Base-by-base conservation (phyloP, 192 early-diverging fungal genomes). In the Coemansia sp. region DNA sequence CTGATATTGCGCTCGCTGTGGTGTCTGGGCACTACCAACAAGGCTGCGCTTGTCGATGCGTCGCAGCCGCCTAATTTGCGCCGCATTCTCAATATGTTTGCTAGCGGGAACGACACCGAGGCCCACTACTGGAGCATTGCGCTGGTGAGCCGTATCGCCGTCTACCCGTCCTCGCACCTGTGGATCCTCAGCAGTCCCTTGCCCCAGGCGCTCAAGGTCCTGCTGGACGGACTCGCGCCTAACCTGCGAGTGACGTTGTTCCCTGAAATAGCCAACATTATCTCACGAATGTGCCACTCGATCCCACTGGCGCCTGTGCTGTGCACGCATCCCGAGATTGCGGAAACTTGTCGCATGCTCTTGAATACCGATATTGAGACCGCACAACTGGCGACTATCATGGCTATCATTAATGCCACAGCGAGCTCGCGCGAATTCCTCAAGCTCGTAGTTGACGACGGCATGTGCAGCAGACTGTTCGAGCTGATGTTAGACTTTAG, bases 1-100 rank as follows among this genome's bases (percentile, higher is more conserved):
- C 74, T 76, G 59, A 76, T 85, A 8, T 42, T 85, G 72, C 77
- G 82, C 11, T 70, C 82, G 38, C 78, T 85, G 49, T 79, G 74
- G 78, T 72, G 70, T 20, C 72, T 85, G 74, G 62, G 73, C 42
- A 44, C 67, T 1, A 66, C 67, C 13, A 66, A 43, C 60, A 29
- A 34, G n/a, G 16, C 61, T 1, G 73, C 74, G 29, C 49, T 73
- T 36, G 33, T 51, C 5, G 76, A 71, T 13, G 33, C 72, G 24
- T 60, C 81, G 27, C 61, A 70, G 66, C 81, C 81, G 33, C 41
- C 46, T 4, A 76, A 68, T 33, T 66, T 85, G 71, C 82, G 78
- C 8, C 77, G 82, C 15, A 49, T 85, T 15, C 78, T 85, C 38
- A 57, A 49, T 16, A 65, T 77, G 46, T 73, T 81, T 47, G 67